Evolutionary conservation across 1,284 basidiomycete species (phyloP).

Genomic region (Flammula alnicola): DNA sequence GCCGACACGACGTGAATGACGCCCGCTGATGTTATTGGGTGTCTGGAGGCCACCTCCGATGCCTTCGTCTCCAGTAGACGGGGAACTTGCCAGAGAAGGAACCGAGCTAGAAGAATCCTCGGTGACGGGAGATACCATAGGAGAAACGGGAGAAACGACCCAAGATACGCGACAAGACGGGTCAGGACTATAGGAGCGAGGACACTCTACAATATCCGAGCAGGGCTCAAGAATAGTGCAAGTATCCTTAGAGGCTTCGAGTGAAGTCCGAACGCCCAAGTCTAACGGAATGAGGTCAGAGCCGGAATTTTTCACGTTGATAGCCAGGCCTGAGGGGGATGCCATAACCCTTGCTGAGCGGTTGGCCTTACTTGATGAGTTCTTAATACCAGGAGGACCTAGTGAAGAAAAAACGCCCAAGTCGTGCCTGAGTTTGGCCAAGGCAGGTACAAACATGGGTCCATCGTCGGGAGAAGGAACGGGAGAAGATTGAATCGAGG

Average conservation of each 20-base stretch:
- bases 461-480: neutral
- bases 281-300: neutral
- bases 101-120: too few species aligned
- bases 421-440: too few species aligned
- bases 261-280: too few species aligned
- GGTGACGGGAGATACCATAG: too few species aligned
- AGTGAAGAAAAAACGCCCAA: too few species aligned
- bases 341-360: neutral
- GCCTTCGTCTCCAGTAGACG: neutral
- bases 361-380: neutral
- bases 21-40: neutral
- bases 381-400: neutral
- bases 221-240: too few species aligned
- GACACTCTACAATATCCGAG: too few species aligned
- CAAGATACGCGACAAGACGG: too few species aligned
- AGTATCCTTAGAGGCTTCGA: too few species aligned
- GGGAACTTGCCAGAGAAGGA: neutral
- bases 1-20: conserved; percentile 5
- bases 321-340: conserved; percentile 4
- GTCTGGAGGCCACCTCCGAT: neutral
- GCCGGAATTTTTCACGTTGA: neutral
- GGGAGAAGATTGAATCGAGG: neutral
- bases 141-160: too few species aligned
- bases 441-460: neutral
- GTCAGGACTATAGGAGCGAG: too few species aligned